Evolutionary conservation across 768 basidiomycete species (phyloP).

Genomic region (Fibroporia radiculosa): DNA sequence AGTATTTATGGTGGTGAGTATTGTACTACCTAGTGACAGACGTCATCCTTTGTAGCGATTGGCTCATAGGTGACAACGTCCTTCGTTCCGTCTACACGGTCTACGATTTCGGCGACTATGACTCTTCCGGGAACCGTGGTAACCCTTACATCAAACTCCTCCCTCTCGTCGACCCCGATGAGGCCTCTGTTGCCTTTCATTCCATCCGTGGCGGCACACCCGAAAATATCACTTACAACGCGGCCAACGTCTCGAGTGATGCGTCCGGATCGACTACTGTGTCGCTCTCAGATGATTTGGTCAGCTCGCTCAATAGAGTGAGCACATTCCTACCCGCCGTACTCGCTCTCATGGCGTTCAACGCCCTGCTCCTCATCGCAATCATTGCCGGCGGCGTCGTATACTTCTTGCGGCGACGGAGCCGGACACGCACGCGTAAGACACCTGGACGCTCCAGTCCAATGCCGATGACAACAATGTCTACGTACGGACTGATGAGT

Average conservation of each 20-base stretch:
- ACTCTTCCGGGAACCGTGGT: constrained; percentile 55
- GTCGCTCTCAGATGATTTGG: constrained; percentile 50
- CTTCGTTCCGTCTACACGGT: constrained; percentile 77
- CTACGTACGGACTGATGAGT: constrained; percentile 10
- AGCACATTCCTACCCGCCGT: constrained; percentile 63
- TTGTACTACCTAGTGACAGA: constrained; percentile 1
- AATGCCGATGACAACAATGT: constrained; percentile 44
- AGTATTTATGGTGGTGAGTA: constrained; percentile 18
- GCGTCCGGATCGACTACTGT: constrained; percentile 38
- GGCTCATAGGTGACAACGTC: constrained; percentile 78
- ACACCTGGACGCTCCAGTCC: constrained; percentile 42
- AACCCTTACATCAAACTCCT: constrained; percentile 74
- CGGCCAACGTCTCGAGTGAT: constrained; percentile 28
- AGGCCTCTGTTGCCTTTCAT: constrained; percentile 69
- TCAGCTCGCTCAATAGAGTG: constrained; percentile 53
- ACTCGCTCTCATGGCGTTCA: constrained; percentile 70
- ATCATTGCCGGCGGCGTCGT: constrained; percentile 47
- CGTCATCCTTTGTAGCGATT: constrained; percentile 46
- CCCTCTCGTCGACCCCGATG: constrained; percentile 56
- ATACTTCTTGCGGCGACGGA: constrained; percentile 42
- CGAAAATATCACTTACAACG: constrained; percentile 62
- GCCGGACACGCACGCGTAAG: constrained; percentile 25
- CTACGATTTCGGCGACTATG: constrained; percentile 81
- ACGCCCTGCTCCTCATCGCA: constrained; percentile 59
- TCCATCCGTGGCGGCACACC: constrained; percentile 53